phyloP scores from a whole-genome alignment of 2,329 filamentous ascomycete species.

The Colletotrichum cereale region DNA sequence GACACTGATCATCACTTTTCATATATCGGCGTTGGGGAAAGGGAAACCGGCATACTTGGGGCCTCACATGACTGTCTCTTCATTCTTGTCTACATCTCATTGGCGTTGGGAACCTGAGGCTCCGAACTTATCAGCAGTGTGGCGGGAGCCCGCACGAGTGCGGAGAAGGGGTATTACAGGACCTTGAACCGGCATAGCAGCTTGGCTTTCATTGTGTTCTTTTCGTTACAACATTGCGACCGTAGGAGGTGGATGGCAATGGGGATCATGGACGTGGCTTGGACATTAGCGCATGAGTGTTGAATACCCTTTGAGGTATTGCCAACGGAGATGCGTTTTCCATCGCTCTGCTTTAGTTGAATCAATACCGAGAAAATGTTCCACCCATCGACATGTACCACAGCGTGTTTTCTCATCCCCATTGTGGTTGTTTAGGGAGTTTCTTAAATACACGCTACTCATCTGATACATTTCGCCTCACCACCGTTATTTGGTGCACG shows the following conservation, averaged over 20 bases:
- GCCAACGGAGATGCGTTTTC: constrained; percentile 14
- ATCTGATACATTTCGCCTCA: neutral
- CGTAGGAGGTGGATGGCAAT: constrained; percentile 1
- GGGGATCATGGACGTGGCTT: neutral
- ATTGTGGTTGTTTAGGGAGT: neutral
- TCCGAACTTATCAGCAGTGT: neutral
- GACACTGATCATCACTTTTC: constrained; percentile 14
- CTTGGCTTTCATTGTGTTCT: constrained; percentile 38
- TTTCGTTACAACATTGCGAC: constrained; percentile 11
- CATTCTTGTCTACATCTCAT: constrained; percentile 4
- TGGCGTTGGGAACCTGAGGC: constrained; percentile 21
- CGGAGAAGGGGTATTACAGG: constrained; percentile 35
- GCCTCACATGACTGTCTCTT: constrained; percentile 14
- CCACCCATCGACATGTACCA: neutral
- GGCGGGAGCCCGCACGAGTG: constrained; percentile 19
- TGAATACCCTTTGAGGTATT: constrained; percentile 22
- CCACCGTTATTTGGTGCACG: too few species aligned
- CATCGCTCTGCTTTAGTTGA: constrained; percentile 16
- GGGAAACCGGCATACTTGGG: constrained; percentile 21
- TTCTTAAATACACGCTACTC: neutral
- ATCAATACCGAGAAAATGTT: constrained; percentile 22
- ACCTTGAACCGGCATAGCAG: constrained; percentile 37
- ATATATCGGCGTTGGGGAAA: constrained; percentile 35
- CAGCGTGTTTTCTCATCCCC: too few species aligned
- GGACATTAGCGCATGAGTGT: constrained; percentile 9